Base-by-base conservation (phyloP, 768 basidiomycete species). In the Butyriboletus loyo region DNA sequence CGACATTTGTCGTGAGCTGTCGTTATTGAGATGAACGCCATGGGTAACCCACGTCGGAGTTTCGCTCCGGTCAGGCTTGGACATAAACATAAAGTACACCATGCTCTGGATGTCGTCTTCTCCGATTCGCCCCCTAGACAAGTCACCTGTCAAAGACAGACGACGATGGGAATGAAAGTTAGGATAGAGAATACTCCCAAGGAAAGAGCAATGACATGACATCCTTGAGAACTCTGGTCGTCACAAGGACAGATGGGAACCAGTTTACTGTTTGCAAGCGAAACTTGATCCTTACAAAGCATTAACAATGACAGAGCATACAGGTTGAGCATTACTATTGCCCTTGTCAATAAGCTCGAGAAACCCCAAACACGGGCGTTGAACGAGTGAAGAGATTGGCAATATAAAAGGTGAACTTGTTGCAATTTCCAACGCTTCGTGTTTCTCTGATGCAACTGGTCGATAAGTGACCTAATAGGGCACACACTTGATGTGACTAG, bases 101-200 rank as follows among this genome's bases (percentile, higher is more conserved):
- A 9, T 41, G 31, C 36, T 7, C 21, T 38, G 41, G 27, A 9
- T 25, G 27, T 44, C 46, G 34, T 46, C 9, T 55, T 51, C 55
- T 53, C 34, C 28, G 21, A 15, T 61, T 58, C 52, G 38, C 25
- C 34, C 25, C 34, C 28, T 11, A 52, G 37, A 48, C 35, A 22
- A 51, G 46, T 7, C 14, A 43, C 50, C 46, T 62, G 52, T 52
- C 52, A 58, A 43, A 36, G 51, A 50, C 38, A 42, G 30, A 27
- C 14, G 31, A 24, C 2, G 42, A 40, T 47, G n/a, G 44, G 46
- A 55, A 55, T 53, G 49, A 51, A 58, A 53, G 62, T n/a, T 8
- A 11, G 35, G 27, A 37, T 10, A 36, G 6, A 48, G 19, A 46
- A 39, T 38, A 41, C 37, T 25, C 39, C 10, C 24, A 28, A 47